Base-by-base conservation (phyloP, 1,284 basidiomycete genomes). In the Trichosporon sp. region DNA sequence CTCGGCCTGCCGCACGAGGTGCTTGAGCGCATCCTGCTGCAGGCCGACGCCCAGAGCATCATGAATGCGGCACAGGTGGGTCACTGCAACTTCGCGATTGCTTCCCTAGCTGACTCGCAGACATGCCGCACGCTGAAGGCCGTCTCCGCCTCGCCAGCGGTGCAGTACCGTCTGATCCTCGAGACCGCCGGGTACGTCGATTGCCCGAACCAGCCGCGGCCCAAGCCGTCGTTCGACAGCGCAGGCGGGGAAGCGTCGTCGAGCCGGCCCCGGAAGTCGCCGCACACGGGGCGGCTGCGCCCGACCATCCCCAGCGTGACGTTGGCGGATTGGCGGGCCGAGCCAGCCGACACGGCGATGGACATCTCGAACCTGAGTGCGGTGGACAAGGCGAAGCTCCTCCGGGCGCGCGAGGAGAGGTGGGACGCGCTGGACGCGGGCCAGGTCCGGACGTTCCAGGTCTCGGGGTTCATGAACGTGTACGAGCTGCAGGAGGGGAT, bases 401-500 rank as follows among this genome's bases (percentile, higher is more conserved):
- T 82, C 18, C 63, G 60, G 6, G 75, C 70, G 2, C 62, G 77
- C n/a, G 78, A 82, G 64, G 71, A 65, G 15, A 27, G 77, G 31
- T 82, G 80, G 79, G 74, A 74, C 32, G 75, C 68, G 6, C 56
- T 81, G 32, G 67, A 71, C 23, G 68, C 72, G 2, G 70, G 42
- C 8, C 66, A 74, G 38, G 70, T 71, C 29, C 68, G 74, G 9
- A 67, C 65, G 9, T 70, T 81, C 47, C 64, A 65, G 6, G 70
- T 81, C 2, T 32, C 70, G n/a, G 82, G 81, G 1, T 75, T 68
- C 7, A 79, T 77, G 31, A 78, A 79, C 18, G 79, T 83, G 7
- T 83, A 83, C 67, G 82, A 83, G 73, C 70, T 82, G 51, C 82
- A 83, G 71, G 82, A 83, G 67, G 80, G 82, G 15, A 77, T 83